A percentile compares a stretch with the other conserved stretches of the same genome.
Evolutionary conservation across 176 grass and related monocot species (phyloP).

Genomic region (Eragrostis curvula): DNA sequence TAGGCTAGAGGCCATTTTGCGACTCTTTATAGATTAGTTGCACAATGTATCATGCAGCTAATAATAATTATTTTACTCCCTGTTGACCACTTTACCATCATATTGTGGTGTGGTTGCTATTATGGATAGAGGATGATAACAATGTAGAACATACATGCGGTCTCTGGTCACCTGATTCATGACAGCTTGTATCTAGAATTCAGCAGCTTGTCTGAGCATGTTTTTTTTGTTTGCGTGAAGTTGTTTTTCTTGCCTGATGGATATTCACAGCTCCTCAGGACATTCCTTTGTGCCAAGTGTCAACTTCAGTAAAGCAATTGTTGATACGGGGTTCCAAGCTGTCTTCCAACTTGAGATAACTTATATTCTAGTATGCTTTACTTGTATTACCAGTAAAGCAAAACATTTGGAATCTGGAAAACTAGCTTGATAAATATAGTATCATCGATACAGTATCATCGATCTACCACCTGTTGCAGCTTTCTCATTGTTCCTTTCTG

Average conservation of each 20-base stretch:
- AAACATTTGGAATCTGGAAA: neutral
- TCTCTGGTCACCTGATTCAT: neutral
- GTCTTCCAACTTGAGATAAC: slow-evolving; percentile 5
- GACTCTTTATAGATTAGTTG: no score
- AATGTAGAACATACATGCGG: neutral
- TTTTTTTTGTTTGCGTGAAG: neutral
- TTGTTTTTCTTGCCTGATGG: neutral
- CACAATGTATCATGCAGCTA: no score
- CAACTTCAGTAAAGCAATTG: neutral
- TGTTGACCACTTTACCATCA: no score
- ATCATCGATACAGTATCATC: neutral
- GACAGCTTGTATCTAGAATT: neutral
- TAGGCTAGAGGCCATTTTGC: no score
- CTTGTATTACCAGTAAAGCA: neutral
- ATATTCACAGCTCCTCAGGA: neutral
- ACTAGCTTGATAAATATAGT: neutral
- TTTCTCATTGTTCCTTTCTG: neutral
- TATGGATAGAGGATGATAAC: neutral
- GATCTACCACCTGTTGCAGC: neutral
- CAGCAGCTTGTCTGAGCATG: neutral
- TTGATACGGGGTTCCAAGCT: neutral
- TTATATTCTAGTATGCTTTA: neutral
- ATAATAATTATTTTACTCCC: no score
- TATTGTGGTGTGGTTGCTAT: no score
- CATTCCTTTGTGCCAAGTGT: neutral